A percentile compares a stretch with the other conserved stretches of the same genome.
Evolutionary conservation across 1,284 basidiomycete genomes (phyloP).

Genomic region (Exsudoporus floridanus): DNA sequence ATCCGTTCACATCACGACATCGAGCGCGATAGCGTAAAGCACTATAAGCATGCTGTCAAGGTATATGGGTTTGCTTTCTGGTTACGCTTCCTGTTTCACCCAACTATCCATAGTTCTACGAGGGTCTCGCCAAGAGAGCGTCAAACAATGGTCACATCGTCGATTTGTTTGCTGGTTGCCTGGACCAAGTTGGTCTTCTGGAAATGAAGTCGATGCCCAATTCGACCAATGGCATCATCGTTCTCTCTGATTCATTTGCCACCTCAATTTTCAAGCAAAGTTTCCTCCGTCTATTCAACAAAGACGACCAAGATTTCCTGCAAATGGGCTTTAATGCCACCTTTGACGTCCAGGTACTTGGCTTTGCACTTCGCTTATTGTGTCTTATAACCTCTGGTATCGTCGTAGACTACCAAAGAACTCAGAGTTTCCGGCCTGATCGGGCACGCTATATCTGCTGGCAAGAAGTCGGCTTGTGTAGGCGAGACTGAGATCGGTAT

Average conservation of each 20-base stretch:
- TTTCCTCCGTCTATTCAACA: conserved; percentile 92
- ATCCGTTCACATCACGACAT: conserved; percentile 99
- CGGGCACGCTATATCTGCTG: conserved; percentile 95
- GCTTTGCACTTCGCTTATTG: not conserved
- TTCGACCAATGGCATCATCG: conserved; percentile 95
- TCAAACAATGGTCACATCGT: conserved; percentile 95
- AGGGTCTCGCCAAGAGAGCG: conserved; percentile 89
- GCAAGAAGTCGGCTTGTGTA: conserved; percentile 95
- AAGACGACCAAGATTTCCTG: conserved; percentile 90
- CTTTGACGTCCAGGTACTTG: conserved; percentile 88
- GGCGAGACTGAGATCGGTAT: conserved; percentile 99
- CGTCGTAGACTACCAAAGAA: conserved; percentile 89
- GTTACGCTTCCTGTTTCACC: conserved; percentile 2
- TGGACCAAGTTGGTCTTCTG: conserved; percentile 96
- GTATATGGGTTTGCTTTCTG: conserved; percentile 41
- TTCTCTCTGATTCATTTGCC: conserved; percentile 95
- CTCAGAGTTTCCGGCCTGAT: conserved; percentile 98
- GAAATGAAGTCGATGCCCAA: conserved; percentile 98
- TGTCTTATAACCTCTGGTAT: conserved; percentile 1
- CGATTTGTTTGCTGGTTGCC: conserved; percentile 95
- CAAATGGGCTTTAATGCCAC: conserved; percentile 99
- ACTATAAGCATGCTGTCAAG: conserved; percentile 96
- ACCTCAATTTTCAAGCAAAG: conserved; percentile 99
- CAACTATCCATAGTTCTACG: conserved; percentile 75
- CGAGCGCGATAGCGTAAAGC: conserved; percentile 95